Evolutionary conservation across 805 yeast genomes (phyloP), one percentile per base, ranked within the genome.

Genomic region (Torulaspora gathmanii): DNA sequence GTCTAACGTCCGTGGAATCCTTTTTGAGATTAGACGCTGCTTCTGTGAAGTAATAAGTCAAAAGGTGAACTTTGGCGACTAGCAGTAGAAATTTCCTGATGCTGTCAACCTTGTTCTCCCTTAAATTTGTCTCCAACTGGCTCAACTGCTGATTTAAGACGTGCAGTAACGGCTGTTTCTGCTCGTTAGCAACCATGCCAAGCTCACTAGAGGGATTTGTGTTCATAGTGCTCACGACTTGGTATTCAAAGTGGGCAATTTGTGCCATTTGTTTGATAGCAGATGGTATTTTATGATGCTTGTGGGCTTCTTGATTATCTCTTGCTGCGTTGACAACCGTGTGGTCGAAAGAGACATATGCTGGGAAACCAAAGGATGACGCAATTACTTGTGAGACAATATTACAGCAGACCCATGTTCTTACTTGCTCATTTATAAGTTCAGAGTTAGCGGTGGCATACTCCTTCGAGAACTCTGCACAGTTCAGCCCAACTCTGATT

Each of bases 361-460:
- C 88, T 0, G 98, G 99, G 59, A 85, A 90, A 15, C 99, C 99
- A 68, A 89, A 88, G 9, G 95, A 83, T 2, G 95, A 80, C 3
- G 96, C 96, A 49, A 93, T 82, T 2, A 83, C 78, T 64, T 93
- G 98, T 2, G 95, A 84, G 0, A 86, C 95, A 17, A 86, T 77
- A 60, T 93, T 93, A 59, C 96, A 88, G 9, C 87, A 78, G n/a
- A 87, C 78, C 99, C 99, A 91, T 0, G 99, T 91, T 47, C 83
- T 76, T 27, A 82, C 74, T 57, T 88, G 95, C 65, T 93, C 99
- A 22, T 77, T 77, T 12, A 85, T 61, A n/a, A 67, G 52, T 33
- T 68, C 69, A 3, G 58, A 55, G 30, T 68, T 65, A 2, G 62
- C 77, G 37, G 69, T 60, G 40, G 76, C 71, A 56, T 72, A 70